These are phyloP conservation scores for Nitzschia sp. DNA, from an alignment of 108 stramenopile species.

Conservation along the genomic window DNA sequence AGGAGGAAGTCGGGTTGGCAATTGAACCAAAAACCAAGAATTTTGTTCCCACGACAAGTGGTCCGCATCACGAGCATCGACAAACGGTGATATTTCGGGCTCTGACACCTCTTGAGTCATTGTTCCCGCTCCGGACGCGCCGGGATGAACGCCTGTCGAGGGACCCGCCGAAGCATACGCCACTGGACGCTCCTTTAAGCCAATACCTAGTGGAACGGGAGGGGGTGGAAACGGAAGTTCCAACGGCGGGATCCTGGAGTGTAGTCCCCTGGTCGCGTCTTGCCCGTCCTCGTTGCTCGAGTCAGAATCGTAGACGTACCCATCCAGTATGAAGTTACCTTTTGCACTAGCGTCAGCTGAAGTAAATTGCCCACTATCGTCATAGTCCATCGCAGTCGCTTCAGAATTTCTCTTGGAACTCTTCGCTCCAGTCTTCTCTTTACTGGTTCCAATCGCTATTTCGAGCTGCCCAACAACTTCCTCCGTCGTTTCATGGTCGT, in stretches of 20 bases:
- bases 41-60: constrained; percentile 32
- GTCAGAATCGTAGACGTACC: constrained; percentile 80
- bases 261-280: constrained; percentile 13
- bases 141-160: neutral
- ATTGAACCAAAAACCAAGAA: constrained; percentile 61
- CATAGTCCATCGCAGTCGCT: neutral
- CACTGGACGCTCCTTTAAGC: neutral
- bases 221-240: constrained; percentile 28
- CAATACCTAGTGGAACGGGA: constrained; percentile 2
- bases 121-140: neutral
- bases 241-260: constrained; percentile 26
- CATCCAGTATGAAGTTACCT: constrained; percentile 29
- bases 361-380: constrained; percentile 22
- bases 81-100: constrained; percentile 20
- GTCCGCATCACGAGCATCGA: neutral
- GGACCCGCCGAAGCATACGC: neutral
- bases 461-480: constrained; percentile 82
- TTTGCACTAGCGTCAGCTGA: constrained; percentile 30
- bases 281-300: constrained; percentile 63
- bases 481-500: constrained; percentile 55
- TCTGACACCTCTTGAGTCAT: neutral
- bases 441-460: constrained; percentile 45
- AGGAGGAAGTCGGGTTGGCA: constrained; percentile 62
- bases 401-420: neutral
- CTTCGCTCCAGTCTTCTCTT: neutral